These are phyloP conservation scores for Dioscorea cayenensis DNA, from an alignment of 116 monocot species.

Conservation along the genomic window DNA sequence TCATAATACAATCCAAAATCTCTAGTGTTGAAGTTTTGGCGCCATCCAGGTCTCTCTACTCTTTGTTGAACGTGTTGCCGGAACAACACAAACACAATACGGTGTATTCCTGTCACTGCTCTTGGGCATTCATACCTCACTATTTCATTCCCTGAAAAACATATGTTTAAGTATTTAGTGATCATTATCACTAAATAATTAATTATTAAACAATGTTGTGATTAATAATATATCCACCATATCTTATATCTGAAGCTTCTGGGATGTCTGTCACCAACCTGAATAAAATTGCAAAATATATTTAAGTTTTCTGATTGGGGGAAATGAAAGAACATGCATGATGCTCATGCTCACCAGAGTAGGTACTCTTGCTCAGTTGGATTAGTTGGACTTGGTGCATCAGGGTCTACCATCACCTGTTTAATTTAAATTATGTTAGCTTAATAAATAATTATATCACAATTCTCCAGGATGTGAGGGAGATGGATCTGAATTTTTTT, in stretches of 20 bases:
- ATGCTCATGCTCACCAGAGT: neutral
- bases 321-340: neutral
- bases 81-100: neutral
- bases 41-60: neutral
- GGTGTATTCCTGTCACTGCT: neutral
- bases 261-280: neutral
- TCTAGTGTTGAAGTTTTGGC: neutral
- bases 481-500: too few species aligned
- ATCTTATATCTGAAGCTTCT: neutral
- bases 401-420: constrained; percentile 9
- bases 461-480: too few species aligned
- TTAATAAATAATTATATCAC: too few species aligned
- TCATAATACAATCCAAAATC: neutral
- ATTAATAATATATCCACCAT: neutral
- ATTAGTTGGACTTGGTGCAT: constrained; percentile 7
- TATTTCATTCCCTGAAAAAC: neutral
- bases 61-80: neutral
- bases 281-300: neutral
- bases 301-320: neutral
- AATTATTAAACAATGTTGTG: neutral
- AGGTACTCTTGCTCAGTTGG: constrained; percentile 5
- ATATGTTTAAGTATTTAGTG: too few species aligned
- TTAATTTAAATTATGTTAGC: neutral
- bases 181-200: too few species aligned
- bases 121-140: neutral